Evolutionary conservation across 2,329 filamentous ascomycete species (phyloP).

Genomic region (Septoria linicola): DNA sequence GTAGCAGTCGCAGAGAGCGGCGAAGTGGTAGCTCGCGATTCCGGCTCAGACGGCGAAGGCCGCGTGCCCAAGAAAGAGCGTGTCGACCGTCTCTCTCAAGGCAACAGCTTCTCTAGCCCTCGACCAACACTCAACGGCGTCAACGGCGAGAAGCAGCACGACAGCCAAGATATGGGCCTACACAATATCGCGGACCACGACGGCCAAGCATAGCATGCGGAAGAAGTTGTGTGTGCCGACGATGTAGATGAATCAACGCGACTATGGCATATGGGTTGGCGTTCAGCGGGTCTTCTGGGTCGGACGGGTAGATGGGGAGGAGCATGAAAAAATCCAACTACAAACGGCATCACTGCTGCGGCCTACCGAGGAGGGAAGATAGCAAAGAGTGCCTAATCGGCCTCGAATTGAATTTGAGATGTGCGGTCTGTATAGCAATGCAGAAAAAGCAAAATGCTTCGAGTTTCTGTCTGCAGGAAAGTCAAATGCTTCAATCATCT

Average conservation of each 20-base stretch:
- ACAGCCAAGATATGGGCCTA: slow-evolving; percentile 58
- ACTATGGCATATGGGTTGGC: slow-evolving; percentile 1
- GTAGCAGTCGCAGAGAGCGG: slow-evolving; percentile 57
- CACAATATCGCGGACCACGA: slow-evolving; percentile 36
- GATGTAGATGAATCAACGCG: slow-evolving; percentile 10
- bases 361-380: too few relatives aligned
- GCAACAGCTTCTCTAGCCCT: slow-evolving; percentile 34
- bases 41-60: slow-evolving; percentile 32
- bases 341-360: neutral
- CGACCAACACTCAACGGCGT: slow-evolving; percentile 16
- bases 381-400: too few relatives aligned
- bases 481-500: too few relatives aligned
- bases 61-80: slow-evolving; percentile 26
- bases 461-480: too few relatives aligned
- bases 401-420: too few relatives aligned
- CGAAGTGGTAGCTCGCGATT: slow-evolving; percentile 55
- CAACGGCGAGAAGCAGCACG: slow-evolving; percentile 14
- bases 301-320: neutral
- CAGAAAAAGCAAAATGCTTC: too few relatives aligned
- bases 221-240: too few relatives aligned
- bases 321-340: neutral
- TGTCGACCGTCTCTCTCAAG: slow-evolving; percentile 45
- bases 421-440: too few relatives aligned
- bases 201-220: slow-evolving; percentile 13
- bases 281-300: neutral